Evolutionary conservation across 345 rosid species (phyloP).

Genomic region (Hibiscus trionum): DNA sequence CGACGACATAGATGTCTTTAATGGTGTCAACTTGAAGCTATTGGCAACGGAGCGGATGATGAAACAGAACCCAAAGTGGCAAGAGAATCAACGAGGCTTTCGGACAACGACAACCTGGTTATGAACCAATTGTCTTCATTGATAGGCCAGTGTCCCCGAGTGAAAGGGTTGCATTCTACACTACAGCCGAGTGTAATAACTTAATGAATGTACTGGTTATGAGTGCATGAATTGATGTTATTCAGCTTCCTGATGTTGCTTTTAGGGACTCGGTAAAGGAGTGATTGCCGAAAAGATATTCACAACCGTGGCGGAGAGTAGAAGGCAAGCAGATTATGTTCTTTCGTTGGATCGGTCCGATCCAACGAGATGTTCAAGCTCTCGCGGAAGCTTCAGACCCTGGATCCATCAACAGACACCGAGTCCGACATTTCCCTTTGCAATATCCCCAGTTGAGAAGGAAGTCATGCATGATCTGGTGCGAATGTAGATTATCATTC

Average conservation of each 20-base stretch:
- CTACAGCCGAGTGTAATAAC: too few species aligned
- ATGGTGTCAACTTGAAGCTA: background rate
- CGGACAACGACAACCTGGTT: background rate
- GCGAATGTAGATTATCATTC: background rate
- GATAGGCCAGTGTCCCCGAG: background rate
- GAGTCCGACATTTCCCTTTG: background rate
- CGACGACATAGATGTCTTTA: background rate
- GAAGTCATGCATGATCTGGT: background rate
- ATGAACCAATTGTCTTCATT: background rate
- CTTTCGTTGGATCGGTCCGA: conserved; percentile 57
- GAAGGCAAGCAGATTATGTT: conserved; percentile 51
- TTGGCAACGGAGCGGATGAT: background rate
- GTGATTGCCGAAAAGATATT: conserved; percentile 22
- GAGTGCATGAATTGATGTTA: background rate
- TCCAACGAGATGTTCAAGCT: conserved; percentile 19
- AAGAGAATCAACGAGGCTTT: background rate
- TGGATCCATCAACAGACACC: background rate
- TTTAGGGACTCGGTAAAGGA: background rate
- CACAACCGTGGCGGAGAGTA: conserved; percentile 33
- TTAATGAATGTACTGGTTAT: background rate
- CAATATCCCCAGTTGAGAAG: background rate
- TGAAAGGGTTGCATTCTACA: too few species aligned
- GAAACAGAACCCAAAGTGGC: background rate
- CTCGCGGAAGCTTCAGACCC: background rate
- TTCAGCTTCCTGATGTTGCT: background rate